Percentiles rank a stretch among this genome's conserved stretches.
Evolutionary conservation across 177 flowering plant genomes (phyloP).

Genomic region (Vitis hybrid): DNA sequence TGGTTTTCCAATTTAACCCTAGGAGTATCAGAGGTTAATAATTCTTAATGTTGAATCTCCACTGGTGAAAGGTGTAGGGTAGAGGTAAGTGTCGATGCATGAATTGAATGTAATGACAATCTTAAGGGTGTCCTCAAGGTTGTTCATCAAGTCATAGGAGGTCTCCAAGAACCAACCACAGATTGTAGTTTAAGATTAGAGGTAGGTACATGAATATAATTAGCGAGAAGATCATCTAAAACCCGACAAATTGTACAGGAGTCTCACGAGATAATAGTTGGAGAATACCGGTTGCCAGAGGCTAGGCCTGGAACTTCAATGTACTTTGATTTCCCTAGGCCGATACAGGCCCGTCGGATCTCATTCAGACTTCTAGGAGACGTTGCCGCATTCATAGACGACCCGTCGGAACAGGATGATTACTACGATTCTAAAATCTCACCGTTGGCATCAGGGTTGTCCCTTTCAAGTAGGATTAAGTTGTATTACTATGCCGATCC

Average conservation of each 20-base stretch:
- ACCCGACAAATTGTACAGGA: conserved; percentile 43
- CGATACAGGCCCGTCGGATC: conserved; percentile 55
- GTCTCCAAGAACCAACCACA: no score
- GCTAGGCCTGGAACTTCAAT: conserved; percentile 71
- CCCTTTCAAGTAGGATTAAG: conserved; percentile 73
- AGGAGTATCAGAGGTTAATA: no score
- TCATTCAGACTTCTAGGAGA: conserved; percentile 84
- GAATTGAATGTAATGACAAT: no score
- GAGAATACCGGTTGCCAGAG: conserved; percentile 81
- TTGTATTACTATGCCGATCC: conserved; percentile 89
- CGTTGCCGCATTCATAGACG: conserved; percentile 77
- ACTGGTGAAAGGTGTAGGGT: no score
- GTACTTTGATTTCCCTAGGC: conserved; percentile 91
- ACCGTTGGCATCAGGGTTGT: conserved; percentile 65
- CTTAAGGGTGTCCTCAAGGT: no score
- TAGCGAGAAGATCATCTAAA: background rate
- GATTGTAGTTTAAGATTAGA: no score
- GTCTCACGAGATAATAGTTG: conserved; percentile 60
- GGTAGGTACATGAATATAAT: no score
- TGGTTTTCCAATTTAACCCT: no score
- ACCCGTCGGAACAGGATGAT: conserved; percentile 74
- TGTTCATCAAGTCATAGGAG: no score
- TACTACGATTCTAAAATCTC: conserved; percentile 31
- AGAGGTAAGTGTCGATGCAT: no score
- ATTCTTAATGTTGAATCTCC: no score